Percentiles rank a stretch among this genome's conserved stretches.
phyloP scores from a whole-genome alignment of 2,329 filamentous ascomycete genomes.

The Xylariaceae sp. region DNA sequence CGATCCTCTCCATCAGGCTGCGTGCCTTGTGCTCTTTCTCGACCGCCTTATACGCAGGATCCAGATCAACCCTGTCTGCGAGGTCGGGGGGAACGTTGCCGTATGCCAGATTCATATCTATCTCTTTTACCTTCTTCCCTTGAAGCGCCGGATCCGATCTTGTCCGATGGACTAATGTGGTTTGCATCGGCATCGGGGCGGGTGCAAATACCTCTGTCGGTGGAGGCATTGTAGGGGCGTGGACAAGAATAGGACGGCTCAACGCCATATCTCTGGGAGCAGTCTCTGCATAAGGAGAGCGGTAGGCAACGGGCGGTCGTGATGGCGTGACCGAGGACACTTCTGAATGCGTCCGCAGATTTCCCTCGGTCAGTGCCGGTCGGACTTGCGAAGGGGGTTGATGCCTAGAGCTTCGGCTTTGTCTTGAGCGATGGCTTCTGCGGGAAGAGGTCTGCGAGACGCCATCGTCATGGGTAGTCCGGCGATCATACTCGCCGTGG shows the following conservation, averaged over 20 bases:
- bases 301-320: conserved; percentile 47
- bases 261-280: conserved; percentile 52
- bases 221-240: conserved; percentile 41
- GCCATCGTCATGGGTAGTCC: conserved; percentile 43
- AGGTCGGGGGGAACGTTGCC: conserved; percentile 79
- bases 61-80: conserved; percentile 46
- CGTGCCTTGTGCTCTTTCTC: conserved; percentile 59
- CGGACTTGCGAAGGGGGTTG: conserved; percentile 43
- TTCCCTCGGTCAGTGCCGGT: conserved; percentile 57
- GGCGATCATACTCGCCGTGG: conserved; percentile 34
- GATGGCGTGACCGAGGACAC: conserved; percentile 58
- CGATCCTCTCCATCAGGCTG: conserved; percentile 74
- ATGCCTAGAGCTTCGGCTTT: conserved; percentile 45
- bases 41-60: conserved; percentile 58
- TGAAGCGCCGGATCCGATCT: conserved; percentile 50
- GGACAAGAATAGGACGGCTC: conserved; percentile 47
- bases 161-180: conserved; percentile 42
- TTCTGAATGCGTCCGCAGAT: conserved; percentile 61
- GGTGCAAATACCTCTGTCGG: conserved; percentile 24
- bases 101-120: conserved; percentile 93
- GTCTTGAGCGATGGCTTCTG: conserved; percentile 49
- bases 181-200: conserved; percentile 19
- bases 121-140: conserved; percentile 51
- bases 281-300: conserved; percentile 52
- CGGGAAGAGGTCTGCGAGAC: conserved; percentile 51